phyloP scores from a whole-genome alignment of 1,284 basidiomycete genomes.

The Kwoniella shivajii region DNA sequence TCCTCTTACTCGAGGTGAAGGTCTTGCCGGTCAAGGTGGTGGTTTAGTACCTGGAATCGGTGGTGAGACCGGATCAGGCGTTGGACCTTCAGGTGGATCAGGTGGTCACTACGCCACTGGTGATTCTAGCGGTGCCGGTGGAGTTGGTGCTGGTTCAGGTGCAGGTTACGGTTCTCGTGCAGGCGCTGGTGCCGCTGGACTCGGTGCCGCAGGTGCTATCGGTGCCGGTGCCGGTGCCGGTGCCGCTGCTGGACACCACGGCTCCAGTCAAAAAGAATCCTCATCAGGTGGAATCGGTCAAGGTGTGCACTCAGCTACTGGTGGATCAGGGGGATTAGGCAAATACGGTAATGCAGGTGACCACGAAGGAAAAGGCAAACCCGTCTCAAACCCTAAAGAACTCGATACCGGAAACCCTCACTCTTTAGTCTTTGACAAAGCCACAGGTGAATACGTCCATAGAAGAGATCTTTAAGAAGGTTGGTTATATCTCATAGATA shows the following conservation, averaged over 20 bases:
- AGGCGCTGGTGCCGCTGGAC: conserved; percentile 2
- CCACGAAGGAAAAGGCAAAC: conserved; percentile 15
- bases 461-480: conserved; percentile 26
- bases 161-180: conserved; percentile 1
- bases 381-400: conserved; percentile 36
- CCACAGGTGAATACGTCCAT: conserved; percentile 29
- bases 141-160: conserved; percentile 1
- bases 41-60: conserved; percentile 10
- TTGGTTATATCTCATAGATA: no score
- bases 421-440: conserved; percentile 35
- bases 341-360: conserved; percentile 14
- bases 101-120: conserved; percentile 24
- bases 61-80: conserved; percentile 20
- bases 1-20: conserved; percentile 11
- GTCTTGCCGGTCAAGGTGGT: conserved; percentile 6
- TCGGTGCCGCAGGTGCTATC: conserved; percentile 1
- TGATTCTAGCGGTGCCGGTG: conserved; percentile 10
- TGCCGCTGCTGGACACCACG: not conserved
- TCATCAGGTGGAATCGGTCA: not conserved
- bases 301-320: not conserved
- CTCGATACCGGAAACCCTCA: conserved; percentile 41
- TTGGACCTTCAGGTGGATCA: conserved; percentile 22
- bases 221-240: not conserved
- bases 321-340: conserved; percentile 13
- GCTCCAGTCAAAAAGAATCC: conserved; percentile 2